Conservation (phyloP, 768 basidiomycete species). For the Boletus coccyginus region DNA sequence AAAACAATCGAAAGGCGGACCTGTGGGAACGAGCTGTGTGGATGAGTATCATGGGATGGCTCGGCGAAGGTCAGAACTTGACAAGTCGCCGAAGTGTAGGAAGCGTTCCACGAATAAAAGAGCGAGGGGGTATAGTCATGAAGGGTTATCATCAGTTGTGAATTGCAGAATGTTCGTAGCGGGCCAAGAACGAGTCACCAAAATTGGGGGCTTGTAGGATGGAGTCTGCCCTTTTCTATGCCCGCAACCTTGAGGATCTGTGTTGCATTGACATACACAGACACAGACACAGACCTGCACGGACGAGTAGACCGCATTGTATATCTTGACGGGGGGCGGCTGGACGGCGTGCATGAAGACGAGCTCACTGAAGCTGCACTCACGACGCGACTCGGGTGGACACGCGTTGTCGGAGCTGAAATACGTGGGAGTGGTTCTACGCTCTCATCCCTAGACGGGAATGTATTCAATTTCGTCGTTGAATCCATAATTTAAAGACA, state of each 20-base stretch:
- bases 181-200: background rate
- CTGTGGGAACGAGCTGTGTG: background rate
- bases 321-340: conserved; percentile 71
- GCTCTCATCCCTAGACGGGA: too few species aligned
- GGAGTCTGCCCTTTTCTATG: conserved; percentile 91
- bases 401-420: conserved; percentile 35
- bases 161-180: background rate
- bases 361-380: conserved; percentile 21
- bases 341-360: conserved; percentile 35
- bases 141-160: too few species aligned
- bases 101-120: background rate
- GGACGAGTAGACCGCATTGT: conserved; percentile 90
- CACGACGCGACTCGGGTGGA: conserved; percentile 29
- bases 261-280: conserved; percentile 87
- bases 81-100: background rate
- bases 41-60: background rate
- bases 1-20: background rate
- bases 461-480: too few species aligned
- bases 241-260: conserved; percentile 99
- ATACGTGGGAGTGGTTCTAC: conserved; percentile 34
- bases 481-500: too few species aligned
- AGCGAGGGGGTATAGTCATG: background rate
- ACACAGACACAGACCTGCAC: conserved; percentile 56
- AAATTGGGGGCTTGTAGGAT: too few species aligned
- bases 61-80: background rate